A percentile compares a stretch with the other conserved stretches of the same genome.
These are phyloP conservation scores for Aspergillus sp. DNA, from an alignment of 2,329 filamentous ascomycete species.

Conservation along the genomic window DNA sequence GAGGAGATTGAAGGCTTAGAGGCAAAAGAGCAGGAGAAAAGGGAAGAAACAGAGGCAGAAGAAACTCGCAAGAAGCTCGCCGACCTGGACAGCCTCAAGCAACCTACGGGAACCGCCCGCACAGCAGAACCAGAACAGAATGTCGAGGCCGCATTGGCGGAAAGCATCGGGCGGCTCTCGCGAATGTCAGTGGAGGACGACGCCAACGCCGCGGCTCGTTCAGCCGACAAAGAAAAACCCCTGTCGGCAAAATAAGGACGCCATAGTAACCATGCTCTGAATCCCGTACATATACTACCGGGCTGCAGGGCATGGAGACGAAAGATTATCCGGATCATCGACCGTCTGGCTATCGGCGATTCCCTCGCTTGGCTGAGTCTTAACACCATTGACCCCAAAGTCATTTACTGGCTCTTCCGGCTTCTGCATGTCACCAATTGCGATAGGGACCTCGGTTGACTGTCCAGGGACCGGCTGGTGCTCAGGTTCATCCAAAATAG, in stretches of 20 bases:
- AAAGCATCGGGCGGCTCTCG: conserved; percentile 31
- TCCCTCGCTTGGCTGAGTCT: conserved; percentile 3
- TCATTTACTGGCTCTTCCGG: conserved; percentile 2
- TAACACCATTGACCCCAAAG: conserved; percentile 2
- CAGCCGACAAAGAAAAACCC: conserved; percentile 11
- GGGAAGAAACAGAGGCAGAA: conserved; percentile 41
- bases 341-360: conserved; percentile 5
- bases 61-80: conserved; percentile 43
- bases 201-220: conserved; percentile 11
- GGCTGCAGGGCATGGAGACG: neutral
- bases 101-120: conserved; percentile 32
- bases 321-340: conserved; percentile 4
- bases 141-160: conserved; percentile 26
- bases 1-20: conserved; percentile 76
- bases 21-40: conserved; percentile 43
- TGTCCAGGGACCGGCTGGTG: conserved; percentile 2
- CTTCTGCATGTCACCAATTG: conserved; percentile 3
- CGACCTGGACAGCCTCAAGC: conserved; percentile 34
- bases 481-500: conserved; percentile 3
- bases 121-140: conserved; percentile 16
- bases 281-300: neutral
- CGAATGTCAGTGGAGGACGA: conserved; percentile 33
- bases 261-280: too few relatives aligned
- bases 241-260: conserved; percentile 1
- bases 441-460: neutral